phyloP scores from a whole-genome alignment of 257 asterid genomes.

The Petunia axillaris region DNA sequence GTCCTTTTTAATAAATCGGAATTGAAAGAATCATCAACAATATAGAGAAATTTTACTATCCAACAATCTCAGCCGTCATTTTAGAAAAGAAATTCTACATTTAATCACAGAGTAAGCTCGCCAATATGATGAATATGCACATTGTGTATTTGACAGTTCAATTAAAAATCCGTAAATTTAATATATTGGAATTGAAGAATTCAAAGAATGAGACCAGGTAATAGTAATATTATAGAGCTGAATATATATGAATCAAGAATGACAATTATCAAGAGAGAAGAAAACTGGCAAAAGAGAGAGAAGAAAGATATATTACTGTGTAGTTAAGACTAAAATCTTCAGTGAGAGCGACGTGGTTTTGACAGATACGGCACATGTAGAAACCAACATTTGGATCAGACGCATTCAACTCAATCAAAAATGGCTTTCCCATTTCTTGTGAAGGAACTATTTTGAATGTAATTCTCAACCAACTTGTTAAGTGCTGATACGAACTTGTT shows the following conservation, averaged over 20 bases:
- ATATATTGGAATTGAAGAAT: neutral
- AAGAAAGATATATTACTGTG: neutral
- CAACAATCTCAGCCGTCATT: neutral
- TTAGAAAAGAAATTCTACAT: neutral
- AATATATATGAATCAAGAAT: neutral
- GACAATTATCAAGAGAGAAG: neutral
- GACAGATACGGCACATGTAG: neutral
- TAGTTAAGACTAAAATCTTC: conserved; percentile 8
- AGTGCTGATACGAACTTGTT: neutral
- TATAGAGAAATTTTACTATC: too few species aligned
- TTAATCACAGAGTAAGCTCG: neutral
- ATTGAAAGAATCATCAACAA: too few species aligned
- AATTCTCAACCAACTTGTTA: neutral
- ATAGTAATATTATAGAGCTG: neutral
- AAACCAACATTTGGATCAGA: neutral
- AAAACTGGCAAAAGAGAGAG: neutral
- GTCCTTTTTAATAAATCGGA: too few species aligned
- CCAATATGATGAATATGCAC: neutral
- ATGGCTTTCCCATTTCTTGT: neutral
- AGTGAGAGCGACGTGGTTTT: neutral
- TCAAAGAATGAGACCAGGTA: too few species aligned
- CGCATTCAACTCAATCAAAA: neutral
- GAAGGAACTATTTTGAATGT: neutral
- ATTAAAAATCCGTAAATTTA: too few species aligned
- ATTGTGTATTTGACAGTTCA: neutral